Conservation (phyloP, 2,329 filamentous ascomycete genomes). For the Magnaporthiopsis incrustans region DNA sequence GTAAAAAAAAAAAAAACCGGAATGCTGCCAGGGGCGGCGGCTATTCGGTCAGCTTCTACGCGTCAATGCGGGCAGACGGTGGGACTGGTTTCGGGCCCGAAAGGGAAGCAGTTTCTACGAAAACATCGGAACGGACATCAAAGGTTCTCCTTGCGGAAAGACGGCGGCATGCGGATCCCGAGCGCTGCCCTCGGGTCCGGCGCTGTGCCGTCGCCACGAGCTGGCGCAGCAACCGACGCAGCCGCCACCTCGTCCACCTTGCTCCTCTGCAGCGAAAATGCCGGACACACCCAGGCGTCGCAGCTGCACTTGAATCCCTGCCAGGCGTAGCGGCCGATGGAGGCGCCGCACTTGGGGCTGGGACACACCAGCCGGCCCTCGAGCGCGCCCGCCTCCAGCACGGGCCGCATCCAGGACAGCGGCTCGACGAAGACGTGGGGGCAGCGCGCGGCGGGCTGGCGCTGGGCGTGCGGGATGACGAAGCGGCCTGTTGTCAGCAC, state of each 20-base stretch:
- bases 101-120: background rate
- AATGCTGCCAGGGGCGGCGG: too few relatives aligned
- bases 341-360: slow-evolving; percentile 65
- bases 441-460: slow-evolving; percentile 38
- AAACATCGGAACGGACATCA: background rate
- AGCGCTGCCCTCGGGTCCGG: slow-evolving; percentile 22
- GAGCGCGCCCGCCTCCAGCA: slow-evolving; percentile 71
- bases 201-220: too few relatives aligned
- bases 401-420: slow-evolving; percentile 86
- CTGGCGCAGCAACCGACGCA: background rate
- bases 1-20: background rate
- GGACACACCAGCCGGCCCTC: slow-evolving; percentile 83
- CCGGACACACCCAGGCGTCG: slow-evolving; percentile 82
- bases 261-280: slow-evolving; percentile 76
- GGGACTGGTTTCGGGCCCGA: too few relatives aligned
- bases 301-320: slow-evolving; percentile 91
- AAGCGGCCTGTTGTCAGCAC: slow-evolving; percentile 50
- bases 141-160: slow-evolving; percentile 24
- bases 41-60: too few relatives aligned
- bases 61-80: too few relatives aligned
- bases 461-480: slow-evolving; percentile 51
- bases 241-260: slow-evolving; percentile 62
- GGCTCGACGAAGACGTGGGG: slow-evolving; percentile 89
- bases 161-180: slow-evolving; percentile 51
- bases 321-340: slow-evolving; percentile 92